phyloP scores from a whole-genome alignment of 2,329 filamentous ascomycete species.

The Colletotrichum phormii region DNA sequence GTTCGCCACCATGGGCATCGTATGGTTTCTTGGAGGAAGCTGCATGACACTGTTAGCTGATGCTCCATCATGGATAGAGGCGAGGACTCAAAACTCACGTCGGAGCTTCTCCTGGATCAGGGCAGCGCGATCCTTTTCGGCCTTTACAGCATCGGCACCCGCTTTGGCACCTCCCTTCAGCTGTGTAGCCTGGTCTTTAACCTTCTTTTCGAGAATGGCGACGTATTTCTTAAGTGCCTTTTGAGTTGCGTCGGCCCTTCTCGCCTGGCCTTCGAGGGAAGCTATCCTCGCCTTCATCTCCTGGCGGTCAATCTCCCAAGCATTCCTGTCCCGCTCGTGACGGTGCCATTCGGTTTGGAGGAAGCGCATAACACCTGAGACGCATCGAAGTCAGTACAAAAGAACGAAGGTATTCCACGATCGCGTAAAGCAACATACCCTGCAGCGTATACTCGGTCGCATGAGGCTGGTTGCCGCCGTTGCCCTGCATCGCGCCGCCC shows the following conservation, averaged over 20 bases:
- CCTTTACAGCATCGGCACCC: constrained; percentile 54
- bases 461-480: constrained; percentile 63
- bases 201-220: constrained; percentile 85
- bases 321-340: constrained; percentile 96
- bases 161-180: constrained; percentile 65
- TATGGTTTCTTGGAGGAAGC: constrained; percentile 29
- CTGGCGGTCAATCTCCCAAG: constrained; percentile 98
- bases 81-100: constrained; percentile 51
- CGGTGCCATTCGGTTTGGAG: constrained; percentile 99
- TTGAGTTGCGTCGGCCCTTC: constrained; percentile 88
- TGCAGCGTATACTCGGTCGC: constrained; percentile 73
- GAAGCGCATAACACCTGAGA: constrained; percentile 94
- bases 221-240: constrained; percentile 93
- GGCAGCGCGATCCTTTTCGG: constrained; percentile 63
- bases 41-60: background rate
- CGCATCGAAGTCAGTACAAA: background rate
- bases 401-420: background rate
- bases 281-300: constrained; percentile 99
- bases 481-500: constrained; percentile 58
- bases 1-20: constrained; percentile 59
- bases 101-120: constrained; percentile 68
- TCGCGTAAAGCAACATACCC: constrained; percentile 47
- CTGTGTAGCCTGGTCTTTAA: constrained; percentile 85
- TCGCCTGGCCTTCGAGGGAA: constrained; percentile 88
- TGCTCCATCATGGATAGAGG: background rate